Conservation (phyloP, 139 green algal species). For the Coelastrella sp. region DNA sequence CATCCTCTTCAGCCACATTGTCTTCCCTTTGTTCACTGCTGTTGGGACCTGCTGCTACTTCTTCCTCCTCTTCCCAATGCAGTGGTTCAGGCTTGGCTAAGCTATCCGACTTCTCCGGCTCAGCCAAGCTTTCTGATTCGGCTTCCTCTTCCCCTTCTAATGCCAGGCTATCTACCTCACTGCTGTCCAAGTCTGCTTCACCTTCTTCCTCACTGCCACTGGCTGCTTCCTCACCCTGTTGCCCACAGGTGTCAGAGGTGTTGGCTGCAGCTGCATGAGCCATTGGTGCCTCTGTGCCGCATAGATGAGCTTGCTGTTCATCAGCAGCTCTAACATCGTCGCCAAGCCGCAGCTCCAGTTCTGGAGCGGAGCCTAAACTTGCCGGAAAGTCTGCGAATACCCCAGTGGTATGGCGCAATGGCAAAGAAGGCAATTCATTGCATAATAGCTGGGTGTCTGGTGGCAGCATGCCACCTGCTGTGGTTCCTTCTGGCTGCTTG, state of each 20-base stretch:
- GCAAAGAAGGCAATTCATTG: slow-evolving; percentile 6
- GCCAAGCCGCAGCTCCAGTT: slow-evolving; percentile 38
- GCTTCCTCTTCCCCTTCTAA: slow-evolving; percentile 1
- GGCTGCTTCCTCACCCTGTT: slow-evolving; percentile 17
- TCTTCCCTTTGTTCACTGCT: neutral
- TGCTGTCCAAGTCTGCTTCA: slow-evolving; percentile 12
- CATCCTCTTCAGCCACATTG: neutral
- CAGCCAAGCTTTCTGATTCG: neutral
- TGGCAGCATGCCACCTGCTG: neutral
- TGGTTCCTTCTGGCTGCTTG: slow-evolving; percentile 8
- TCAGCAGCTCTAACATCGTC: slow-evolving; percentile 4
- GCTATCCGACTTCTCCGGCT: neutral
- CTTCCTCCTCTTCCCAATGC: slow-evolving; percentile 44
- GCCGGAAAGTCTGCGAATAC: neutral
- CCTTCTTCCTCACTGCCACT: slow-evolving; percentile 1
- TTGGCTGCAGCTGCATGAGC: too few relatives aligned
- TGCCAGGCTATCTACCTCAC: neutral
- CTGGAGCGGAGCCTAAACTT: neutral
- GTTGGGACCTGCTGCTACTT: neutral
- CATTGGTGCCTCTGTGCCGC: too few relatives aligned
- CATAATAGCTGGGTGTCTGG: slow-evolving; percentile 27
- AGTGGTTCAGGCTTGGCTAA: slow-evolving; percentile 26
- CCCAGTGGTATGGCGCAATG: neutral
- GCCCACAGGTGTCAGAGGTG: too few relatives aligned
- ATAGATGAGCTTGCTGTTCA: neutral